These are phyloP conservation scores for Kalmanozyma brasiliensis DNA, from an alignment of 1,284 basidiomycete genomes.

Conservation along the genomic window DNA sequence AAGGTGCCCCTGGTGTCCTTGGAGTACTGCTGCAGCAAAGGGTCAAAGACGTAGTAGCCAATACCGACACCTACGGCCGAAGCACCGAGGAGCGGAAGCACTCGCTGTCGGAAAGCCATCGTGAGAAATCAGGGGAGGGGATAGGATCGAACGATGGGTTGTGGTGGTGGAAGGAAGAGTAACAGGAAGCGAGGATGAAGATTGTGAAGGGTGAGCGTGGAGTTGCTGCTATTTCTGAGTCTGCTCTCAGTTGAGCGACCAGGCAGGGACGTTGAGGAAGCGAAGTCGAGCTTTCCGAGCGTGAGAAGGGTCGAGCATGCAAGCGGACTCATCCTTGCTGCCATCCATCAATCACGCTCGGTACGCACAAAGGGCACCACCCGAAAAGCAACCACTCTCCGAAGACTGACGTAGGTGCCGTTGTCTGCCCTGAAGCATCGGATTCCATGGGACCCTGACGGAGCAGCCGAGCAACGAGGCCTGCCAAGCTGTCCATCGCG, in stretches of 20 bases:
- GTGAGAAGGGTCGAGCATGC: slow-evolving; percentile 16
- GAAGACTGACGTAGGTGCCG: slow-evolving; percentile 33
- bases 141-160: background rate
- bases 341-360: too few relatives aligned
- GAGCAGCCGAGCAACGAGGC: too few relatives aligned
- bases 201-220: background rate
- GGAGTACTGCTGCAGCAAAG: slow-evolving; percentile 44
- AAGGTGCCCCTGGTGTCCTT: slow-evolving; percentile 51
- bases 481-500: too few relatives aligned
- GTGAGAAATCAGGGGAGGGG: background rate
- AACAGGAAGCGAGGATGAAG: too few relatives aligned
- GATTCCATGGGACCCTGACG: too few relatives aligned
- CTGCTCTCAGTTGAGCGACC: background rate
- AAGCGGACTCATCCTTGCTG: slow-evolving; percentile 27
- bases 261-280: too few relatives aligned
- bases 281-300: background rate
- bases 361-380: too few relatives aligned
- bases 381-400: background rate
- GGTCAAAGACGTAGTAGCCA: slow-evolving; percentile 53
- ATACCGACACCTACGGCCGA: slow-evolving; percentile 49
- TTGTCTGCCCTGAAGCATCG: too few relatives aligned
- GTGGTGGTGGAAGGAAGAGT: background rate
- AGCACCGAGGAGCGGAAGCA: slow-evolving; percentile 42
- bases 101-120: slow-evolving; percentile 48
- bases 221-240: too few relatives aligned